phyloP scores from a whole-genome alignment of 1,284 basidiomycete genomes.

The Vanrija pseudolonga region DNA sequence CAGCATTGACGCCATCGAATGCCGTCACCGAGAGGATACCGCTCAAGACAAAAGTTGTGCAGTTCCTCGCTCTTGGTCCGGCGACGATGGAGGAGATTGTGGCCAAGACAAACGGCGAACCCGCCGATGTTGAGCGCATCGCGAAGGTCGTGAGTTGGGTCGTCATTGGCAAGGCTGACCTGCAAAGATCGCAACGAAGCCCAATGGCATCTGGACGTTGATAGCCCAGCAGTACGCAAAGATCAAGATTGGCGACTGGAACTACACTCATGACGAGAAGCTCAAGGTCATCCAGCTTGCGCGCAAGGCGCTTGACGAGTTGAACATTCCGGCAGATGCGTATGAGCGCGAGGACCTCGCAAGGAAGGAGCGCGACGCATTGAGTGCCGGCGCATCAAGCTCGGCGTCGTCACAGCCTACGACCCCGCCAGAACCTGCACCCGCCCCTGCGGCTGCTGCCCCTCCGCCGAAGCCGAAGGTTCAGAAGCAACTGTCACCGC shows the following conservation, averaged over 20 bases:
- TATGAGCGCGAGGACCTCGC: conserved; percentile 39
- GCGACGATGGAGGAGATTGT: conserved; percentile 29
- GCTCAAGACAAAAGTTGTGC: conserved; percentile 44
- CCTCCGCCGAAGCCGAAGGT: not conserved
- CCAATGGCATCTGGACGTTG: conserved; percentile 20
- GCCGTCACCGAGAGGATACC: conserved; percentile 23
- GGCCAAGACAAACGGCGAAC: conserved; percentile 26
- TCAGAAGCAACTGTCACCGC: not conserved
- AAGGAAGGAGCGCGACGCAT: conserved; percentile 29
- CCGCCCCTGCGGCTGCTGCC: not conserved
- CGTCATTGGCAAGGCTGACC: not conserved
- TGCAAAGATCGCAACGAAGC: conserved; percentile 6
- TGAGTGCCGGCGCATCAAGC: conserved; percentile 4
- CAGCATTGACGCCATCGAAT: no score
- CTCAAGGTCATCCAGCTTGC: conserved; percentile 31
- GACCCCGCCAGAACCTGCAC: not conserved
- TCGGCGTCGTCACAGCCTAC: not conserved
- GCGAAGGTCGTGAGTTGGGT: conserved; percentile 39
- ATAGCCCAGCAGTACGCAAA: conserved; percentile 40
- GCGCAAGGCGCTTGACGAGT: conserved; percentile 40
- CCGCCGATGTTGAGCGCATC: conserved; percentile 38
- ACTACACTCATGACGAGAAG: conserved; percentile 39
- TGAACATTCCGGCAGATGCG: conserved; percentile 30
- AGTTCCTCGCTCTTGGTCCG: conserved; percentile 39
- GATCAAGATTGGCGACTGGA: conserved; percentile 39